phyloP scores from a whole-genome alignment of 345 rosid species.

The Iberis pinnata region DNA sequence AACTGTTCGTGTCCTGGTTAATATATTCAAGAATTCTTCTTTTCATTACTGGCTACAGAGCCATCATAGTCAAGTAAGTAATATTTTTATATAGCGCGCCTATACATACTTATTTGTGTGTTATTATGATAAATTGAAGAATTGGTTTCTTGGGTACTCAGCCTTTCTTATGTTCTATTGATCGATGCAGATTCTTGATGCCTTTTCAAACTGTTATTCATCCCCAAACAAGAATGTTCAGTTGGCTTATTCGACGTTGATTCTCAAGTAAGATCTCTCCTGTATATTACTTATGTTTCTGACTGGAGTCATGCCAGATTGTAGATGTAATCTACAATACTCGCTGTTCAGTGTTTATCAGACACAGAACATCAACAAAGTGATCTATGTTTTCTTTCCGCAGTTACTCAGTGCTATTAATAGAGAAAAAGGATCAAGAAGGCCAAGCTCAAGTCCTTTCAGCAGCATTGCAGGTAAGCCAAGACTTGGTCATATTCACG shows the following conservation, averaged over 20 bases:
- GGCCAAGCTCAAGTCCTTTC: slow-evolving; percentile 98
- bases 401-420: slow-evolving; percentile 80
- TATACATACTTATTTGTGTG: not conserved
- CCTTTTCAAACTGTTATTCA: slow-evolving; percentile 67
- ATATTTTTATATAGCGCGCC: not conserved
- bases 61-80: slow-evolving; percentile 65
- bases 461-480: slow-evolving; percentile 68
- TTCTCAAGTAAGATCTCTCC: slow-evolving; percentile 70
- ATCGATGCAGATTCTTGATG: slow-evolving; percentile 82
- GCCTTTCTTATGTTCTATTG: not conserved
- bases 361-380: not conserved
- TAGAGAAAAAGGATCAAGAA: slow-evolving; percentile 73
- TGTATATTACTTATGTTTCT: not conserved
- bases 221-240: slow-evolving; percentile 86
- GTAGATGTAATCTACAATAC: not conserved
- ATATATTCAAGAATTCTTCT: slow-evolving; percentile 70
- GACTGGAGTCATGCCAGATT: not conserved
- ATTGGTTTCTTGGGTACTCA: slow-evolving; percentile 7
- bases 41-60: slow-evolving; percentile 67
- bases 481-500: too few species aligned
- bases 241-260: slow-evolving; percentile 81
- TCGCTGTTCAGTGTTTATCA: not conserved
- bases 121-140: slow-evolving; percentile 1
- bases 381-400: too few species aligned
- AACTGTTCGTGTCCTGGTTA: slow-evolving; percentile 61